Percentiles rank a stretch among this genome's conserved stretches.
Evolutionary conservation across 345 rosid genomes (phyloP).

Genomic region (Mangifera indica): DNA sequence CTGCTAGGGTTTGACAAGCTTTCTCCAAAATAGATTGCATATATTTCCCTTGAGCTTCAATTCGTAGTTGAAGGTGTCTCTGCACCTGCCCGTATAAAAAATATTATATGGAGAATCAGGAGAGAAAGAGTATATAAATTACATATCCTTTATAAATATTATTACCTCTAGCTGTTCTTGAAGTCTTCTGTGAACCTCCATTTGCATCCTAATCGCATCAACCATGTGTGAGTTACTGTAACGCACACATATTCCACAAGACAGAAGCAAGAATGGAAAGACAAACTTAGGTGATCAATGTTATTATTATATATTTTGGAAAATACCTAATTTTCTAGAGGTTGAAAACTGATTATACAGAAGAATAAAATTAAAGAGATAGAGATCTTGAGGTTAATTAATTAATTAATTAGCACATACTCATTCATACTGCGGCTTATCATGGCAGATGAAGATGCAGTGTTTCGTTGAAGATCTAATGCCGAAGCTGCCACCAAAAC

Average conservation of each 20-base stretch:
- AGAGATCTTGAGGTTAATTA: background rate
- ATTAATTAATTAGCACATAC: constrained; percentile 38
- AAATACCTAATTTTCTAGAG: background rate
- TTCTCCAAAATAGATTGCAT: constrained; percentile 95
- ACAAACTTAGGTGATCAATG: background rate
- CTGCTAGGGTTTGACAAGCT: constrained; percentile 91
- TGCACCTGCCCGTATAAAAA: constrained; percentile 59
- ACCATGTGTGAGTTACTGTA: constrained; percentile 47
- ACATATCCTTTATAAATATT: background rate
- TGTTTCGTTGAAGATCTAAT: constrained; percentile 80
- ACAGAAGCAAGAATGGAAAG: constrained; percentile 19
- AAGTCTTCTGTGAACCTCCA: constrained; percentile 98
- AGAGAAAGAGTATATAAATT: background rate
- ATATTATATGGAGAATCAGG: background rate
- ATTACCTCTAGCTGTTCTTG: constrained; percentile 97
- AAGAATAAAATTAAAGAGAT: background rate
- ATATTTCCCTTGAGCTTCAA: constrained; percentile 98
- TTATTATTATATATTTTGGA: background rate
- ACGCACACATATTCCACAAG: constrained; percentile 27
- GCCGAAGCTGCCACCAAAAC: constrained; percentile 47
- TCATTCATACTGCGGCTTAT: constrained; percentile 95
- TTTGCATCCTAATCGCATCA: constrained; percentile 89
- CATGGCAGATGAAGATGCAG: constrained; percentile 83
- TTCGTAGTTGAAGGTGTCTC: constrained; percentile 91
- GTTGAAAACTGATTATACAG: background rate